A percentile compares a stretch with the other conserved stretches of the same genome.
Conservation (phyloP, 129 eudicot species). For the Arctium lappa region DNA sequence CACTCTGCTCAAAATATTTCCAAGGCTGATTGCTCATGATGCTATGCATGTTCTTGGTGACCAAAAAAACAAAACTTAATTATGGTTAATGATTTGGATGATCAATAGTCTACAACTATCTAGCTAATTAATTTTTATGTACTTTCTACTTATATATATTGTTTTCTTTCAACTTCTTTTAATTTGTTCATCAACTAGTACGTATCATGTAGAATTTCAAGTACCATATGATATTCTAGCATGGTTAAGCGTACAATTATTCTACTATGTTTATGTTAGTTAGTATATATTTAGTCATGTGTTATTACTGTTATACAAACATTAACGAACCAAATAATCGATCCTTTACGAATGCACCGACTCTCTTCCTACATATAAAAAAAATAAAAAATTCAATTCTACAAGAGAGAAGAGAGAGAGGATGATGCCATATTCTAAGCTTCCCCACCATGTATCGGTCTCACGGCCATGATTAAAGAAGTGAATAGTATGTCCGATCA, state of each 20-base stretch:
- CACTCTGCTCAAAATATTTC: conserved; percentile 59
- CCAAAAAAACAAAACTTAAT: conserved; percentile 17
- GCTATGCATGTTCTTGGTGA: conserved; percentile 70
- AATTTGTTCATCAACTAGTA: conserved; percentile 10
- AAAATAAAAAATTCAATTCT: too few relatives aligned
- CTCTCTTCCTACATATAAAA: background rate
- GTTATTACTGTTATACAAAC: background rate
- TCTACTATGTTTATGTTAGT: background rate
- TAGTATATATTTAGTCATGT: background rate
- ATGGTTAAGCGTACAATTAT: background rate
- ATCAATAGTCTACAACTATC: conserved; percentile 34
- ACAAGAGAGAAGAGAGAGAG: too few relatives aligned
- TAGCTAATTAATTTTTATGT: conserved; percentile 18
- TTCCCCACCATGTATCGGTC: too few relatives aligned
- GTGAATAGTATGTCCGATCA: too few relatives aligned
- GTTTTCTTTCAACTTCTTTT: conserved; percentile 19
- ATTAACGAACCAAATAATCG: background rate
- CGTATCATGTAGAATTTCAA: conserved; percentile 22
- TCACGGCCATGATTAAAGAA: too few relatives aligned
- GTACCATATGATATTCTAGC: conserved; percentile 20
- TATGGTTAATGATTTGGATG: conserved; percentile 21
- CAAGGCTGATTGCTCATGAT: conserved; percentile 98
- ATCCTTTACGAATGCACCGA: background rate
- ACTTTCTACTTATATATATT: background rate
- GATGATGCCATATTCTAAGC: too few relatives aligned